Evolutionary conservation across 2,329 filamentous ascomycete genomes (phyloP).

Genomic region (Epichloe glyceriae): DNA sequence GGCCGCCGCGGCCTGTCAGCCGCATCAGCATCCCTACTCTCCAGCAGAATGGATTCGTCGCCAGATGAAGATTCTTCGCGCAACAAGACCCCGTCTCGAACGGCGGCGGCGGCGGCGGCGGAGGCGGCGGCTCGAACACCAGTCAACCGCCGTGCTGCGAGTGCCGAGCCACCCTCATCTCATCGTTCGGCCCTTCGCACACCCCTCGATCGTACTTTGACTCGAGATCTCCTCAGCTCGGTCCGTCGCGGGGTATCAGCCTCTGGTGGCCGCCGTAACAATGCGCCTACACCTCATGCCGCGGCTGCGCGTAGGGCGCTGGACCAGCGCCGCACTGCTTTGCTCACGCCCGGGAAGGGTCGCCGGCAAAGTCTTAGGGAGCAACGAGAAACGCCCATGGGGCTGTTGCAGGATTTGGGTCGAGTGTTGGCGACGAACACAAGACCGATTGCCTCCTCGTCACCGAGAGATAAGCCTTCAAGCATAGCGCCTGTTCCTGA

Average conservation of each 20-base stretch:
- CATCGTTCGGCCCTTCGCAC: constrained; percentile 26
- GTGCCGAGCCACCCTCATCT: constrained; percentile 25
- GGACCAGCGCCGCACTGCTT: constrained; percentile 43
- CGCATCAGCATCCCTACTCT: not conserved
- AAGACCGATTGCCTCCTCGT: constrained; percentile 32
- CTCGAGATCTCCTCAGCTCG: constrained; percentile 25
- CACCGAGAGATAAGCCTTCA: constrained; percentile 20
- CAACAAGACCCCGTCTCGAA: constrained; percentile 7
- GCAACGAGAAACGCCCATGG: constrained; percentile 42
- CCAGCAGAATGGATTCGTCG: constrained; percentile 1
- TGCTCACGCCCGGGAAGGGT: constrained; percentile 47
- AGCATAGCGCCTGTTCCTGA: constrained; percentile 16
- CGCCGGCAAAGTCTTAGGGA: constrained; percentile 44
- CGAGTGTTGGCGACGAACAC: constrained; percentile 38
- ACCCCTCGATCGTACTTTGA: constrained; percentile 25
- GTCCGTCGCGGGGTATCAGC: constrained; percentile 29
- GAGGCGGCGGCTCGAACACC: constrained; percentile 14
- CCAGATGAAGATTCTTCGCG: constrained; percentile 1
- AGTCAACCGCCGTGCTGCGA: constrained; percentile 15
- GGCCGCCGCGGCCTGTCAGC: not conserved
- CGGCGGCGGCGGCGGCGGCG: constrained; percentile 10
- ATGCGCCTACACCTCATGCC: constrained; percentile 45
- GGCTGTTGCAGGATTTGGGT: constrained; percentile 40
- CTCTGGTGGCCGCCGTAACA: constrained; percentile 29
- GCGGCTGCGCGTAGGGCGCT: constrained; percentile 46